Evolutionary conservation across 495 filamentous ascomycete genomes (phyloP), one percentile per base, ranked within the genome.

Genomic region (Immersiella caudata): DNA sequence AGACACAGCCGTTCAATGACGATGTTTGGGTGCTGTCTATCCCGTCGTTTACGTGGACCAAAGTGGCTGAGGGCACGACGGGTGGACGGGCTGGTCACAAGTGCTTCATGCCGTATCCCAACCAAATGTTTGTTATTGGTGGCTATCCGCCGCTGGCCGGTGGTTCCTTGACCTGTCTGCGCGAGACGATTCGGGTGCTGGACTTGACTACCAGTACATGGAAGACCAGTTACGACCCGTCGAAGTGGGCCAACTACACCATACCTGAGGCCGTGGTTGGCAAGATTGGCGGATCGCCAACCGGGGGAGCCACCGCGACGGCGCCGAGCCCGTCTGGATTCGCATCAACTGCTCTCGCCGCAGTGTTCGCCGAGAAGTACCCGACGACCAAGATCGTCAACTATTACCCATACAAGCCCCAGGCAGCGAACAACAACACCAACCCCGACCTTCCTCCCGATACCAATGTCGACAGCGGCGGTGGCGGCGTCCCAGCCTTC

Each of bases 1-100:
- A 69, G 0, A 60, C 68, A 1, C 33, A 71, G 12, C 66, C 68
- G 12, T 84, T 81, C 49, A 86, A 76, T 12, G 89, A 91, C 68
- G 88, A 91, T 60, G 87, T 93, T 16, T 93, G 89, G 75, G 84
- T 93, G 14, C 73, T 94, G 26, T 91, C 90, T 0, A 73, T 94
- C 18, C 91, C 92, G 0, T 87, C 90, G 0, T 94, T 94, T 75
- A 86, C 79, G n/a, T 94, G 91, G 91, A 85, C 85, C 40, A 85
- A 86, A 69, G 81, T 88, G 14, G 81, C 83, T 35, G 75, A 73
- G 0, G 85, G 89, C 4, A 78, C 64, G 0, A 52, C 58, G 3
- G 69, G 86, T 64, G 87, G 78, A 12, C 85, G 90, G 36, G 86
- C 81, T 21, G 83, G 83, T 0, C 90, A 93, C 70, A 81, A 84